These are phyloP conservation scores for Scedosporium boydii DNA, from an alignment of 2,329 filamentous ascomycete genomes.

Conservation along the genomic window DNA sequence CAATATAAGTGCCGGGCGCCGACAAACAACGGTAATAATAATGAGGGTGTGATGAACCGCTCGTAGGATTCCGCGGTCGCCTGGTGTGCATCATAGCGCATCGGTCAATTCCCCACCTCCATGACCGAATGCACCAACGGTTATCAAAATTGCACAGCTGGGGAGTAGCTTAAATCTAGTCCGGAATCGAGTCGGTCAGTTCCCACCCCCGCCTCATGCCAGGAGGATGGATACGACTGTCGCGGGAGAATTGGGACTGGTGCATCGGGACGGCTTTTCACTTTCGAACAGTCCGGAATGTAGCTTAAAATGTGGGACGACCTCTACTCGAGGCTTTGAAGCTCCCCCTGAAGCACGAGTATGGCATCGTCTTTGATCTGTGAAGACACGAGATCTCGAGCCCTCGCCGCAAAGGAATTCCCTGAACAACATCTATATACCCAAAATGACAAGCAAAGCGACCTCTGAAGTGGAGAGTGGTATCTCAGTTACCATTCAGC, in stretches of 20 bases:
- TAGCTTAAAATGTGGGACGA: too few species aligned
- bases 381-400: too few species aligned
- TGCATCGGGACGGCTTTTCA: too few species aligned
- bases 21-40: neutral
- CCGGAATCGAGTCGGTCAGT: neutral
- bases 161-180: too few species aligned
- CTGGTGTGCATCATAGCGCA: neutral
- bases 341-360: too few species aligned
- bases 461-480: neutral
- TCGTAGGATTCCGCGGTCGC: neutral
- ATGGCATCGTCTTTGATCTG: too few species aligned
- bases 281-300: too few species aligned
- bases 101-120: conserved; percentile 14
- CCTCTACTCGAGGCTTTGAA: too few species aligned
- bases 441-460: neutral
- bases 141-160: too few species aligned
- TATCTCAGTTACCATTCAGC: neutral
- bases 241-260: too few species aligned
- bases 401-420: neutral
- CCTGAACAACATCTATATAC: neutral
- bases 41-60: neutral
- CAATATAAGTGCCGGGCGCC: neutral
- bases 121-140: neutral
- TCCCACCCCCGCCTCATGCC: neutral
- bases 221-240: too few species aligned